phyloP scores from a whole-genome alignment of 1,139 yeast species.

The Saccharomycopsis hybrid region DNA sequence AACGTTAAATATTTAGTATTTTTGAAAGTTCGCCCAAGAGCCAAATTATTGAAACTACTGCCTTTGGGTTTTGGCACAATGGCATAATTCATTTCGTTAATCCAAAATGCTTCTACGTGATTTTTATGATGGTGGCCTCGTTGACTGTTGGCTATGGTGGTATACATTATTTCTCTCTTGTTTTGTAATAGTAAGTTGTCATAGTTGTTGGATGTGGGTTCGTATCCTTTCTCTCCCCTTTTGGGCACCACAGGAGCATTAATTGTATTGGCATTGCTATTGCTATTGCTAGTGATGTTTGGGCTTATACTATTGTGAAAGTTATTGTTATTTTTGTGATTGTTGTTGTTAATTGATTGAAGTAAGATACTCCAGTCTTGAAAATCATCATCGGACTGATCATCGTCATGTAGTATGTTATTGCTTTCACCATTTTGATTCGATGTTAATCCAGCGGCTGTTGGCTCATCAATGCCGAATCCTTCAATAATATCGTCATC shows the following conservation, averaged over 20 bases:
- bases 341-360: constrained; percentile 1
- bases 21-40: constrained; percentile 33
- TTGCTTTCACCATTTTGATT: no score
- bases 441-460: no score
- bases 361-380: constrained; percentile 16
- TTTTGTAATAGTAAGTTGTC: constrained; percentile 13
- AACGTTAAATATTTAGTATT: constrained; percentile 35
- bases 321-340: background rate
- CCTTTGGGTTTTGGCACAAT: constrained; percentile 52
- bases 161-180: constrained; percentile 17
- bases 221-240: constrained; percentile 20
- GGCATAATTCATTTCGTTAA: constrained; percentile 27
- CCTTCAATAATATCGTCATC: no score
- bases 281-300: background rate
- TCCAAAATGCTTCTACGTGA: constrained; percentile 18
- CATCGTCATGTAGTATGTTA: constrained; percentile 4
- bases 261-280: background rate
- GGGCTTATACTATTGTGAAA: no score
- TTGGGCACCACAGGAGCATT: constrained; percentile 15
- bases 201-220: constrained; percentile 16
- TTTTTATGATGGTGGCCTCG: constrained; percentile 15
- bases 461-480: no score
- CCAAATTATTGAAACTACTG: constrained; percentile 57
- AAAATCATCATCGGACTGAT: constrained; percentile 7
- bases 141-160: constrained; percentile 7